Percentiles rank a stretch among this genome's conserved stretches.
Evolutionary conservation across 2,329 filamentous ascomycete species (phyloP).

Genomic region (Talaromyces sp.): DNA sequence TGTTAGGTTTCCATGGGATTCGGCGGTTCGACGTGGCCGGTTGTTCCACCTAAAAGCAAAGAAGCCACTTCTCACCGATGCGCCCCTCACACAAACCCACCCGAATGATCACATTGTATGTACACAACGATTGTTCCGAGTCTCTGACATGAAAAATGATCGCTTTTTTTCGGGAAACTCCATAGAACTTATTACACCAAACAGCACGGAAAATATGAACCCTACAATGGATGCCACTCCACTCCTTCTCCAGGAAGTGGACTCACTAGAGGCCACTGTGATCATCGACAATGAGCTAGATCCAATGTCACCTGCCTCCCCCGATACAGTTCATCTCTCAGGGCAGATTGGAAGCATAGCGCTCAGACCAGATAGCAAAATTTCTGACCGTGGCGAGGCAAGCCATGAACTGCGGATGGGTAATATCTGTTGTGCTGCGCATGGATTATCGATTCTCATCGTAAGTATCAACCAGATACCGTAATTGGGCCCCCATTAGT

Average conservation of each 20-base stretch:
- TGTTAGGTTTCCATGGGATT: no score
- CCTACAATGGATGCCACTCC: not conserved
- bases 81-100: no score
- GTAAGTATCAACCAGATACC: constrained; percentile 34
- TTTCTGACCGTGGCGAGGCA: constrained; percentile 45
- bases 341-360: constrained; percentile 50
- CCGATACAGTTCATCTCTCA: constrained; percentile 46
- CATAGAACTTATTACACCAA: no score
- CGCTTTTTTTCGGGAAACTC: no score
- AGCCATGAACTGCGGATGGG: constrained; percentile 53
- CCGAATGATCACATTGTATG: no score
- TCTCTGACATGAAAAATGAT: no score
- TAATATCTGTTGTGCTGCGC: constrained; percentile 57
- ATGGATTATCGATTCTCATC: constrained; percentile 57
- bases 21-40: no score
- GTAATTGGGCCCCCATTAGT: no score
- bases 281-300: constrained; percentile 61
- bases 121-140: no score
- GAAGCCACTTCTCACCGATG: no score
- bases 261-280: constrained; percentile 52
- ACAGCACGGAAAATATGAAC: no score
- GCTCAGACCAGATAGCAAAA: constrained; percentile 35
- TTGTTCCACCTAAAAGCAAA: no score
- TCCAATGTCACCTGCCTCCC: constrained; percentile 52
- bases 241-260: constrained; percentile 44